A percentile compares a stretch with the other conserved stretches of the same genome.
Conservation (phyloP, 192 early-diverging fungal species). For the Podila verticillata region DNA sequence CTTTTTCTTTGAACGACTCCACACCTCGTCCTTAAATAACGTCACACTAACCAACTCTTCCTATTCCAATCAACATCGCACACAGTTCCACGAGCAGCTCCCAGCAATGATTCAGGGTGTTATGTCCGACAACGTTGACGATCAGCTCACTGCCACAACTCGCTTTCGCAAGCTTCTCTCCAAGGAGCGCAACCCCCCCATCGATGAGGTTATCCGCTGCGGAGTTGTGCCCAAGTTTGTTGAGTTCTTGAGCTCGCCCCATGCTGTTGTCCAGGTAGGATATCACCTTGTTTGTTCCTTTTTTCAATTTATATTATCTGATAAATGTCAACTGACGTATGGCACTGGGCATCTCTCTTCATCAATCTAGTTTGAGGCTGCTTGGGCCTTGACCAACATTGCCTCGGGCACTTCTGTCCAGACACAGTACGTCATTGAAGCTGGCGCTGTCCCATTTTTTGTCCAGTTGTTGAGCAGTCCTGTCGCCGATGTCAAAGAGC, state of each 20-base stretch:
- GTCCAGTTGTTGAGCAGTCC: slow-evolving; percentile 86
- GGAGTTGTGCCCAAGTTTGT: slow-evolving; percentile 96
- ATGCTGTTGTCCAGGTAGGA: slow-evolving; percentile 84
- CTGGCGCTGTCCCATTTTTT: slow-evolving; percentile 92
- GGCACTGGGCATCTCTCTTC: neutral
- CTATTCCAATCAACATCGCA: neutral
- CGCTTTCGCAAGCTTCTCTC: slow-evolving; percentile 96
- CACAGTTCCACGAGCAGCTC: slow-evolving; percentile 79
- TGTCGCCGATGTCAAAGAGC: slow-evolving; percentile 92
- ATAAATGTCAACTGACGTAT: neutral
- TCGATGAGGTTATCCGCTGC: slow-evolving; percentile 93
- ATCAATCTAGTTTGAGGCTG: slow-evolving; percentile 88
- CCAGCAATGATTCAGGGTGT: slow-evolving; percentile 82
- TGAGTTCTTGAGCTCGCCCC: slow-evolving; percentile 87
- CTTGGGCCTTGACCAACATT: slow-evolving; percentile 99
- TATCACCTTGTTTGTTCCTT: no score
- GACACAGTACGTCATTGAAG: slow-evolving; percentile 95
- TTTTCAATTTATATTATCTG: no score
- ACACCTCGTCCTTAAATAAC: no score
- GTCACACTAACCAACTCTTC: no score
- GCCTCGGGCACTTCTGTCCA: slow-evolving; percentile 95
- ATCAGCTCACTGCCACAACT: slow-evolving; percentile 83
- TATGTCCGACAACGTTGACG: slow-evolving; percentile 80
- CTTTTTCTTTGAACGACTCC: no score
- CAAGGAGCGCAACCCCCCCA: slow-evolving; percentile 94